Evolutionary conservation across 495 filamentous ascomycete species (phyloP).

Genomic region (Penicillium steckii): DNA sequence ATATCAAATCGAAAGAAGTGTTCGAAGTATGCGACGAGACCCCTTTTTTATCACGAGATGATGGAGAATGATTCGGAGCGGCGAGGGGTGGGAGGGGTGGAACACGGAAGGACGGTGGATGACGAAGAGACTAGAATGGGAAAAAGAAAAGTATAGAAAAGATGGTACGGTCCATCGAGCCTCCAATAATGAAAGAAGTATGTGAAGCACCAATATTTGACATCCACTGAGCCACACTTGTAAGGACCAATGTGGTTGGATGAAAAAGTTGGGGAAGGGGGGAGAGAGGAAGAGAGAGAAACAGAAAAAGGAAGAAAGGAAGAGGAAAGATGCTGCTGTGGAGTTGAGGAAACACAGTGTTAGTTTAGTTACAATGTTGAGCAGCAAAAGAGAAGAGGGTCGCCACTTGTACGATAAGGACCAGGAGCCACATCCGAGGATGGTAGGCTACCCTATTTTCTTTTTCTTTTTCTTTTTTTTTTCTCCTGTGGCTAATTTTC

Average conservation of each 20-base stretch:
- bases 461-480: slow-evolving; percentile 9
- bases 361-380: no score
- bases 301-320: background rate
- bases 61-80: slow-evolving; percentile 19
- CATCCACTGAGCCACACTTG: slow-evolving; percentile 26
- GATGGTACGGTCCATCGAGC: slow-evolving; percentile 25
- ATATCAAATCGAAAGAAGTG: no score
- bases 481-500: slow-evolving; percentile 2
- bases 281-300: slow-evolving; percentile 3
- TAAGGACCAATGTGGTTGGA: background rate
- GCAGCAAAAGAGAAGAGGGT: slow-evolving; percentile 20
- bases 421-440: slow-evolving; percentile 2
- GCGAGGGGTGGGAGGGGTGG: slow-evolving; percentile 24
- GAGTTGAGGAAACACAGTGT: slow-evolving; percentile 23
- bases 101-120: slow-evolving; percentile 15
- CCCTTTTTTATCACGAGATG: slow-evolving; percentile 12
- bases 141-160: slow-evolving; percentile 20
- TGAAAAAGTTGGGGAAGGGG: slow-evolving; percentile 8
- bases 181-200: slow-evolving; percentile 22
- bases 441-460: slow-evolving; percentile 3
- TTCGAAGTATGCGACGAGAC: background rate
- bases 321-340: background rate
- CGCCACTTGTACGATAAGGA: slow-evolving; percentile 23
- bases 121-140: slow-evolving; percentile 18
- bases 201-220: slow-evolving; percentile 6